phyloP scores from a whole-genome alignment of 208 protist genomes.

The Acanthamoeba triangularis region DNA sequence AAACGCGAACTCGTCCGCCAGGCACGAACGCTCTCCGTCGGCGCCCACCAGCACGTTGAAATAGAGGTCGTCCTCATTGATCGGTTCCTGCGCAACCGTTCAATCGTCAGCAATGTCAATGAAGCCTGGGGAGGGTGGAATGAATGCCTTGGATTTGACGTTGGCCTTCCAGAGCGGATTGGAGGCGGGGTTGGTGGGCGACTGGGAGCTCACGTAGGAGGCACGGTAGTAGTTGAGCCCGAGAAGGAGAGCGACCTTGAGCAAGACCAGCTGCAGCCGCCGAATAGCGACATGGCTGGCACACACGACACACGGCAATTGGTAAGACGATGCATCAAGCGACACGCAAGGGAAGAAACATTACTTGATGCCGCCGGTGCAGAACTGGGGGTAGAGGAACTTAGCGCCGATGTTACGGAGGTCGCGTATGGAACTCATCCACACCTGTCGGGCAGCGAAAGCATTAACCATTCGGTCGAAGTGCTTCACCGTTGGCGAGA shows the following conservation, averaged over 20 bases:
- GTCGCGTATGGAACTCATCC: conserved; percentile 38
- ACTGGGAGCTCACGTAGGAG: not conserved
- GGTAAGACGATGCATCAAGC: no score
- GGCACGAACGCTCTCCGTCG: conserved; percentile 71
- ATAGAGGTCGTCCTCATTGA: conserved; percentile 12
- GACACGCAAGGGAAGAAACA: not conserved
- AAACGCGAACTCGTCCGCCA: conserved; percentile 66
- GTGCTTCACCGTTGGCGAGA: no score
- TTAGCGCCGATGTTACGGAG: conserved; percentile 74
- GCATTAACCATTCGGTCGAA: no score
- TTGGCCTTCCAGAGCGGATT: conserved; percentile 4
- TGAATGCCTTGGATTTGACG: conserved; percentile 1
- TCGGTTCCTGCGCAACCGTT: not conserved
- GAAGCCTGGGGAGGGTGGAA: not conserved
- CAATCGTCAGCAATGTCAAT: not conserved
- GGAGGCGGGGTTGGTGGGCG: not conserved
- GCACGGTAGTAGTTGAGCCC: conserved; percentile 50
- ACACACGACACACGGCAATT: not conserved
- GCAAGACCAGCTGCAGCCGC: conserved; percentile 54
- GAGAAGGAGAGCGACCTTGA: conserved; percentile 58
- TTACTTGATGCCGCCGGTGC: conserved; percentile 65
- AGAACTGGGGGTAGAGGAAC: conserved; percentile 68
- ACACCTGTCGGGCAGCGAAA: no score
- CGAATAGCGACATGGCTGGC: conserved; percentile 60
- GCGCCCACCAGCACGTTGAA: conserved; percentile 77